Conservation (phyloP, 257 asterid species). For the Solanum infundibuliforme region DNA sequence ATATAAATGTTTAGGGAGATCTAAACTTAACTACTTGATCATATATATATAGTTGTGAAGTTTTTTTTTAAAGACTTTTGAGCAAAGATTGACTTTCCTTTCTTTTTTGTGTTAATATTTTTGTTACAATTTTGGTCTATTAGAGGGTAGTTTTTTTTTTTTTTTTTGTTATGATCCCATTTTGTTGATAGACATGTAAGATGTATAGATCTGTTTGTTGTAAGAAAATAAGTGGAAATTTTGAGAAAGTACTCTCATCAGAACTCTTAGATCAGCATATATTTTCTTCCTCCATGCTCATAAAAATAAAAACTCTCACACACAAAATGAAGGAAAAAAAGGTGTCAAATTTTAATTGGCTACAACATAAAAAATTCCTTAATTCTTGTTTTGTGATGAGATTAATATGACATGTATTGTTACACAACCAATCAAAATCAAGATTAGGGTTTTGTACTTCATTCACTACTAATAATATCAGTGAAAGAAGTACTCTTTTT, state of each 20-base stretch:
- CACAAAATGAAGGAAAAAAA: constrained; percentile 10
- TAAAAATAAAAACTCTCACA: not conserved
- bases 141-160: constrained; percentile 9
- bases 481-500: not conserved
- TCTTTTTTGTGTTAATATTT: constrained; percentile 5
- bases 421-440: not conserved
- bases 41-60: constrained; percentile 8
- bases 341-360: constrained; percentile 50
- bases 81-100: constrained; percentile 23
- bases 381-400: not conserved
- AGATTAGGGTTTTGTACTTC: constrained; percentile 10
- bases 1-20: constrained; percentile 3
- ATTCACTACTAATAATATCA: not conserved
- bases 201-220: constrained; percentile 40
- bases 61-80: not conserved
- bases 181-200: constrained; percentile 13
- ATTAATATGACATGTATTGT: not conserved
- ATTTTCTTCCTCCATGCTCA: constrained; percentile 23
- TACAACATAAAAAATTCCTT: constrained; percentile 14
- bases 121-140: constrained; percentile 15
- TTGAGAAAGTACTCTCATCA: constrained; percentile 16
- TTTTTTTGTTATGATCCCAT: constrained; percentile 14
- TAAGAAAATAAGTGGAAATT: constrained; percentile 26
- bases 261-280: constrained; percentile 33
- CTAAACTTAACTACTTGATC: constrained; percentile 6